Percentiles rank a stretch among this genome's conserved stretches.
These are phyloP conservation scores for Calycina herbarum DNA, from an alignment of 2,329 filamentous ascomycete species.

Conservation along the genomic window DNA sequence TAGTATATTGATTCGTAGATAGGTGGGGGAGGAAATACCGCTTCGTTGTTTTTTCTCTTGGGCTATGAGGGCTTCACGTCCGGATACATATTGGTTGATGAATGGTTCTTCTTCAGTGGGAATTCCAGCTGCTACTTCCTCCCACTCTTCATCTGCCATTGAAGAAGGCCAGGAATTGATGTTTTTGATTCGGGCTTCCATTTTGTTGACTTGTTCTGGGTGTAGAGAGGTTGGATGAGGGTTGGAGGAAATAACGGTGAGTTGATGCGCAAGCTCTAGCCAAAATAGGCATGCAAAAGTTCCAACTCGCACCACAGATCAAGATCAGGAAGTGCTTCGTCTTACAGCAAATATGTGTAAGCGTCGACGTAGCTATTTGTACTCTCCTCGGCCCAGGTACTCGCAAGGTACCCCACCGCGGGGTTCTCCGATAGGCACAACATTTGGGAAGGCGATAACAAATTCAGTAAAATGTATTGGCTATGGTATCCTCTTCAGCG, in stretches of 20 bases:
- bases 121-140: constrained; percentile 55
- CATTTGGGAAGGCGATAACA: constrained; percentile 15
- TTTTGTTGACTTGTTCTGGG: constrained; percentile 16
- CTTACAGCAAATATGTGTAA: neutral
- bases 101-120: constrained; percentile 68
- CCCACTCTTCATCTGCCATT: constrained; percentile 56
- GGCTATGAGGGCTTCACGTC: constrained; percentile 71
- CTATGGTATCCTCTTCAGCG: neutral
- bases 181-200: constrained; percentile 31
- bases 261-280: neutral
- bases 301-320: neutral
- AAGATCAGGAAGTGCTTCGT: neutral
- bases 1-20: neutral
- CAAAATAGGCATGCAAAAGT: neutral
- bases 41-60: constrained; percentile 82
- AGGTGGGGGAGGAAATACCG: constrained; percentile 49
- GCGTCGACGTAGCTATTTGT: neutral
- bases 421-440: constrained; percentile 24
- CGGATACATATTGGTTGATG: constrained; percentile 77
- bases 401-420: constrained; percentile 11
- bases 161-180: constrained; percentile 32
- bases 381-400: neutral
- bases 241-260: neutral
- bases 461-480: neutral
- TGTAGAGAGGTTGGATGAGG: neutral